phyloP scores from a whole-genome alignment of 257 asterid genomes.

The Marsdenia floribunda region DNA sequence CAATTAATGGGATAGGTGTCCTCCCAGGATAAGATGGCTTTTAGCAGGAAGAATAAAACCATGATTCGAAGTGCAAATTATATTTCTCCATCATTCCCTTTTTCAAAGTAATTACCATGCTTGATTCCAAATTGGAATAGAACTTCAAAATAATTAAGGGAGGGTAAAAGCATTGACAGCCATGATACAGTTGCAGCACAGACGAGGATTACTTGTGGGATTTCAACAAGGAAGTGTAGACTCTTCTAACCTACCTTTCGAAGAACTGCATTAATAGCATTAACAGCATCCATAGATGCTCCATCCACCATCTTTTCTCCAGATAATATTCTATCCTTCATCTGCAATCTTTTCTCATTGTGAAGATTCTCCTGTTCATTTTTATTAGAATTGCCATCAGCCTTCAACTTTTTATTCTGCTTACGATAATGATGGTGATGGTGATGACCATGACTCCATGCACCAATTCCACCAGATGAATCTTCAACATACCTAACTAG shows the following conservation, averaged over 20 bases:
- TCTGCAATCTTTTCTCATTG: slow-evolving; percentile 17
- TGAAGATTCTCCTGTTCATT: slow-evolving; percentile 32
- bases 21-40: not conserved
- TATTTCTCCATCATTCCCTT: not conserved
- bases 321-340: slow-evolving; percentile 27
- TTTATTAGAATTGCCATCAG: slow-evolving; percentile 41
- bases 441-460: slow-evolving; percentile 59
- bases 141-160: not conserved
- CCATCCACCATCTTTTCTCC: slow-evolving; percentile 32
- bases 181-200: not conserved
- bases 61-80: not conserved
- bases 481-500: slow-evolving; percentile 88
- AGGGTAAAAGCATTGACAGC: not conserved
- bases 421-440: slow-evolving; percentile 55
- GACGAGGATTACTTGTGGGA: not conserved
- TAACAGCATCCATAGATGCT: slow-evolving; percentile 28
- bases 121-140: not conserved
- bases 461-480: slow-evolving; percentile 54
- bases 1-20: not conserved
- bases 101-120: not conserved
- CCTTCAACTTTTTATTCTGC: slow-evolving; percentile 42
- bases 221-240: not conserved
- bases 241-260: slow-evolving; percentile 59
- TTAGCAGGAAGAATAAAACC: not conserved
- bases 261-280: slow-evolving; percentile 35